These are phyloP conservation scores for Podospora pseudoanserina DNA, from an alignment of 495 filamentous ascomycete species.

Conservation along the genomic window DNA sequence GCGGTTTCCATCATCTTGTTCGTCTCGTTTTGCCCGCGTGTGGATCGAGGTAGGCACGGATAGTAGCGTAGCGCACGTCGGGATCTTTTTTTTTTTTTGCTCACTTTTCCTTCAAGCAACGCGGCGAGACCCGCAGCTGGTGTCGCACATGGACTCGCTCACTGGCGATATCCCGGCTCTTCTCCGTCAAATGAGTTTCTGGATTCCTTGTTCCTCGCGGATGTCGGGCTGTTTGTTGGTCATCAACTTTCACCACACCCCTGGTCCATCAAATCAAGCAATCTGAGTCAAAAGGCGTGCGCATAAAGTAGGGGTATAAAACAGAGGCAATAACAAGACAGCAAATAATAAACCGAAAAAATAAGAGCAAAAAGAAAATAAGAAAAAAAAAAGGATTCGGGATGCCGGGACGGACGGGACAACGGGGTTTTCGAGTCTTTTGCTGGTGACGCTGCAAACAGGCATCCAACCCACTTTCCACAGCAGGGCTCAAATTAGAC, in stretches of 20 bases:
- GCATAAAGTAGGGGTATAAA: conserved; percentile 1
- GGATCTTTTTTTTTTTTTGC: conserved; percentile 13
- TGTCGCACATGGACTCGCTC: conserved; percentile 28
- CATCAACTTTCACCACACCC: background rate
- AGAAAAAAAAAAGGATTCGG: background rate
- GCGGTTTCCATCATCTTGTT: conserved; percentile 27
- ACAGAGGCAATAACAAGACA: background rate
- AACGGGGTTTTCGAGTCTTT: conserved; percentile 17
- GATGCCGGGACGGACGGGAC: background rate
- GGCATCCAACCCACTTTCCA: conserved; percentile 11
- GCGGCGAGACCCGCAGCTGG: conserved; percentile 23
- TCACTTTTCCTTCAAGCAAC: conserved; percentile 13
- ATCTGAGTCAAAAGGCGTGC: background rate
- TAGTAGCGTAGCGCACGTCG: conserved; percentile 15
- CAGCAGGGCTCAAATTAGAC: conserved; percentile 30
- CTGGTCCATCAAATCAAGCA: background rate
- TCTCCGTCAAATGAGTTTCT: background rate
- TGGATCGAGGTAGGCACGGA: conserved; percentile 19
- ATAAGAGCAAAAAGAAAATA: background rate
- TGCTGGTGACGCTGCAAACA: conserved; percentile 20
- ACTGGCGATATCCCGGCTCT: conserved; percentile 8
- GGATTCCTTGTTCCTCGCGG: background rate
- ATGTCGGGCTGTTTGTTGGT: background rate
- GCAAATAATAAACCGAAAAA: background rate
- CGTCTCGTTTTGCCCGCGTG: conserved; percentile 16